A percentile compares a stretch with the other conserved stretches of the same genome.
Conservation (phyloP, 2,329 filamentous ascomycete species). For the Diaporthe humulicola region DNA sequence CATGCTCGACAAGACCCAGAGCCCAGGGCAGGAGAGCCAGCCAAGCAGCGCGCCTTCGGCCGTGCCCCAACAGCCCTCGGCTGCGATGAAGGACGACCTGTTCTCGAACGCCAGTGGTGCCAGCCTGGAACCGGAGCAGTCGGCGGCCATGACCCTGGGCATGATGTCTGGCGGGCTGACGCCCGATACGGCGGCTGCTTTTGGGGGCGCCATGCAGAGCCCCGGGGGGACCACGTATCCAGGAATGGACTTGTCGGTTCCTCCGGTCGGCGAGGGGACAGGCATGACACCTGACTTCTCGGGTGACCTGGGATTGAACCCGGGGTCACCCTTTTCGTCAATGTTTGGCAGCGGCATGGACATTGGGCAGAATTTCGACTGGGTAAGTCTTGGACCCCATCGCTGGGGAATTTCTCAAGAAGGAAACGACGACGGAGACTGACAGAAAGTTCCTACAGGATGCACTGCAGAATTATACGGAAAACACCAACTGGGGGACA, state of each 20-base stretch:
- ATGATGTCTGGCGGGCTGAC: slow-evolving; percentile 57
- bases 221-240: slow-evolving; percentile 58
- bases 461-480: slow-evolving; percentile 69
- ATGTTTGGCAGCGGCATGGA: slow-evolving; percentile 65
- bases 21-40: slow-evolving; percentile 50
- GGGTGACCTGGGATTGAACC: slow-evolving; percentile 50
- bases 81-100: slow-evolving; percentile 43
- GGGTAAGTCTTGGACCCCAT: slow-evolving; percentile 58
- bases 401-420: neutral
- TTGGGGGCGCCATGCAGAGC: slow-evolving; percentile 50
- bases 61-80: slow-evolving; percentile 37
- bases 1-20: slow-evolving; percentile 83
- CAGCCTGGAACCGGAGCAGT: slow-evolving; percentile 54
- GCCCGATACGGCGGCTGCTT: slow-evolving; percentile 47
- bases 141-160: slow-evolving; percentile 56
- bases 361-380: slow-evolving; percentile 67
- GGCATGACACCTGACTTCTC: slow-evolving; percentile 54
- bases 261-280: slow-evolving; percentile 47
- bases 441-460: slow-evolving; percentile 52
- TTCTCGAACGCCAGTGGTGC: slow-evolving; percentile 45
- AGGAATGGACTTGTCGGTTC: slow-evolving; percentile 57
- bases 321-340: slow-evolving; percentile 63
- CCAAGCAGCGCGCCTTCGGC: slow-evolving; percentile 32
- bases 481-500: slow-evolving; percentile 65
- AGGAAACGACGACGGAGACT: slow-evolving; percentile 45